These are phyloP conservation scores for Eucalyptus globulus DNA, from an alignment of 345 rosid genomes.

Conservation along the genomic window DNA sequence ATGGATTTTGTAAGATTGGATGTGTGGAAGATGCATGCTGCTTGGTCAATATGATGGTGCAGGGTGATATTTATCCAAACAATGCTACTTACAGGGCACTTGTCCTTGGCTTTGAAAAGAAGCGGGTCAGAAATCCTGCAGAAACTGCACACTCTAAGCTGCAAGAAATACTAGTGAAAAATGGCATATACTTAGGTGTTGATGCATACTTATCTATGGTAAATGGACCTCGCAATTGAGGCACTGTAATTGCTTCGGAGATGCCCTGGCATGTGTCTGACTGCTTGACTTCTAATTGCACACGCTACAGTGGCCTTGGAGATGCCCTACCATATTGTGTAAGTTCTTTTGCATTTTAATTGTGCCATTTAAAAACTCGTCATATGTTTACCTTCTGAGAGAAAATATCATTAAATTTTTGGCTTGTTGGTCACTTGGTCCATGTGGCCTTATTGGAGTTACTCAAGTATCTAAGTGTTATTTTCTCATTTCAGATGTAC, in stretches of 20 bases:
- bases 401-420: neutral
- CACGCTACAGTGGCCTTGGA: neutral
- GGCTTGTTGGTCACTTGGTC: neutral
- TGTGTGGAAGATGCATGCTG: conserved; percentile 21
- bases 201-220: neutral
- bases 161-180: neutral
- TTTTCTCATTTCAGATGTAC: neutral
- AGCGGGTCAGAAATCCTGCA: conserved; percentile 5
- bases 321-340: neutral
- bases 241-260: neutral
- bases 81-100: conserved; percentile 18
- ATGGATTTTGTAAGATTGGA: conserved; percentile 29
- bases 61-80: conserved; percentile 26
- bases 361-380: neutral
- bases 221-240: neutral
- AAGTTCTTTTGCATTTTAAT: neutral
- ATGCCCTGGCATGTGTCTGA: neutral
- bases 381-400: neutral
- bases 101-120: conserved; percentile 22
- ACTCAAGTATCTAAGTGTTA: neutral
- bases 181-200: neutral
- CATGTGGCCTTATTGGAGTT: neutral
- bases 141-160: conserved; percentile 23
- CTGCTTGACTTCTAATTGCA: neutral
- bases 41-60: conserved; percentile 29